phyloP scores from a whole-genome alignment of 176 grass and related monocot species.

The Zoysia pacifica region DNA sequence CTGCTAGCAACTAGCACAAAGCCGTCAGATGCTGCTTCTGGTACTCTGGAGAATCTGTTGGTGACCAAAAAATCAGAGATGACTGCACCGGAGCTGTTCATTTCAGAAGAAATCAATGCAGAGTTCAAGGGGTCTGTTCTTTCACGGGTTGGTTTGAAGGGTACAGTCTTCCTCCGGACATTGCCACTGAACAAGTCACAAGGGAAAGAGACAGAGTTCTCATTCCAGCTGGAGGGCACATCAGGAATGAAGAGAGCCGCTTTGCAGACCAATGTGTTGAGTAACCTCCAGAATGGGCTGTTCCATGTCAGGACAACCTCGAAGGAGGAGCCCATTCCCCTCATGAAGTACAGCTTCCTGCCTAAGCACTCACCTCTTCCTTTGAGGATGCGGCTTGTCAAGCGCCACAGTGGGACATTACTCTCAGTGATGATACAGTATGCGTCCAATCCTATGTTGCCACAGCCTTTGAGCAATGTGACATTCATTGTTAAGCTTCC shows the following conservation, averaged over 20 bases:
- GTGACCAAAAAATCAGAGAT: constrained; percentile 73
- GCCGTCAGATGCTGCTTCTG: constrained; percentile 44
- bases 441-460: constrained; percentile 74
- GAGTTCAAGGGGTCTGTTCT: constrained; percentile 93
- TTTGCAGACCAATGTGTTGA: constrained; percentile 68
- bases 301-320: constrained; percentile 81
- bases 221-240: constrained; percentile 84
- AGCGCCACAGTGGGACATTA: constrained; percentile 83
- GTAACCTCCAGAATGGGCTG: constrained; percentile 71
- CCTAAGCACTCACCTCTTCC: constrained; percentile 76
- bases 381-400: constrained; percentile 82
- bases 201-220: constrained; percentile 92
- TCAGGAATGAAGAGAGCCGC: constrained; percentile 84
- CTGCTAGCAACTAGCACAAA: constrained; percentile 61
- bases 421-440: constrained; percentile 96
- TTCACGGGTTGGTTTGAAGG: constrained; percentile 74
- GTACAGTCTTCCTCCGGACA: constrained; percentile 78
- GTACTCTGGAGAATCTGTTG: constrained; percentile 71
- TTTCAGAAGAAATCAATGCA: constrained; percentile 82
- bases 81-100: constrained; percentile 80
- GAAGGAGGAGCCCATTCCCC: constrained; percentile 81
- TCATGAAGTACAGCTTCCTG: constrained; percentile 83
- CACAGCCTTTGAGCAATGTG: constrained; percentile 72
- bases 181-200: constrained; percentile 72
- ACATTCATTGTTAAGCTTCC: constrained; percentile 89